phyloP scores from a whole-genome alignment of 2,329 filamentous ascomycete species.

The Calycina herbarum region DNA sequence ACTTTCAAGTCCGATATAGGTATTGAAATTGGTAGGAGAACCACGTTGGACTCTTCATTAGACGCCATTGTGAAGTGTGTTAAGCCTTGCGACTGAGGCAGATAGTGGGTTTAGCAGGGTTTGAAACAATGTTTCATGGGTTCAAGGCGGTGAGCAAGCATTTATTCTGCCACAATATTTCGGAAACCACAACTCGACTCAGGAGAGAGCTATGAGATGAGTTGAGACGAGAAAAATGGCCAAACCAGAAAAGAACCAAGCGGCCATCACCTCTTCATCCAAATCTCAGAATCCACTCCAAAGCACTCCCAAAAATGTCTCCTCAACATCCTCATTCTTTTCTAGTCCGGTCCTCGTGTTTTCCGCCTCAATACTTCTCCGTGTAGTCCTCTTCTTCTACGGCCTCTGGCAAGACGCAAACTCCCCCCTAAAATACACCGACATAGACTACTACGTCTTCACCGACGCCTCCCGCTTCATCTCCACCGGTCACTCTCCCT shows the following conservation, averaged over 20 bases:
- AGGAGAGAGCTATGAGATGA: neutral
- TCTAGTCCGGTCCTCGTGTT: slow-evolving; percentile 51
- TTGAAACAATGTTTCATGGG: neutral
- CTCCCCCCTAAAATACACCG: slow-evolving; percentile 94
- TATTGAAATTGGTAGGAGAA: neutral
- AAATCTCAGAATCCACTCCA: neutral
- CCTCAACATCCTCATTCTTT: slow-evolving; percentile 29
- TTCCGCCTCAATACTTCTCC: slow-evolving; percentile 60
- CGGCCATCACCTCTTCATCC: neutral
- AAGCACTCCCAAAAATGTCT: neutral
- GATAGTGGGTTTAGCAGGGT: neutral
- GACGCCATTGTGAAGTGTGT: neutral
- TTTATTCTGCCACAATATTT: neutral
- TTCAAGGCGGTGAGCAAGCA: neutral
- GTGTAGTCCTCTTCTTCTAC: slow-evolving; percentile 75
- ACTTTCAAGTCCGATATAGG: neutral
- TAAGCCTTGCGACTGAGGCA: slow-evolving; percentile 1
- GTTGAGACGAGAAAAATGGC: neutral
- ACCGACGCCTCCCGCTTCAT: slow-evolving; percentile 87
- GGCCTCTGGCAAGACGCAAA: slow-evolving; percentile 90
- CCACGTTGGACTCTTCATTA: neutral
- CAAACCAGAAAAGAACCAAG: neutral
- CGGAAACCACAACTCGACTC: neutral
- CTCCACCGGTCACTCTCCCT: slow-evolving; percentile 69
- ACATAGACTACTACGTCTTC: slow-evolving; percentile 98